phyloP scores from a whole-genome alignment of 2,329 filamentous ascomycete genomes.

The Monilinia fructigena region DNA sequence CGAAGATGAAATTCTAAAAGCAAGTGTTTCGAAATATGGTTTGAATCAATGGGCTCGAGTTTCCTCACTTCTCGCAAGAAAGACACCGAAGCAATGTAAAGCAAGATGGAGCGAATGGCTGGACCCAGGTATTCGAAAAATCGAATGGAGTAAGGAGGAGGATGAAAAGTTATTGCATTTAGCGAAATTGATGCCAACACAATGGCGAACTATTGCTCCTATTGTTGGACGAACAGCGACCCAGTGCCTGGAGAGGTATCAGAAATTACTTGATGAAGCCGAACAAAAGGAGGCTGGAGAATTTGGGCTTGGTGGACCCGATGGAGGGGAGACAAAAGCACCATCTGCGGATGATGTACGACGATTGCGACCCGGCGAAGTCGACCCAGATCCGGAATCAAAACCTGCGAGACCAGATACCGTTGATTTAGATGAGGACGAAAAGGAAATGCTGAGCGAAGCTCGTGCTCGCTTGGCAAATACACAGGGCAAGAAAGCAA shows the following conservation, averaged over 20 bases:
- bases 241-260: slow-evolving; percentile 94
- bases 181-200: slow-evolving; percentile 97
- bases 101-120: slow-evolving; percentile 98
- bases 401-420: slow-evolving; percentile 95
- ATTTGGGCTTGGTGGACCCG: slow-evolving; percentile 78
- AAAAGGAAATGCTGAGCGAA: slow-evolving; percentile 99
- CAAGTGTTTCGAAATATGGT: slow-evolving; percentile 86
- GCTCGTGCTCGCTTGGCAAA: slow-evolving; percentile 94
- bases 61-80: slow-evolving; percentile 92
- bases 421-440: slow-evolving; percentile 96
- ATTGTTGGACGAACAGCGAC: slow-evolving; percentile 96
- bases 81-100: slow-evolving; percentile 99
- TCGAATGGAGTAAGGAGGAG: slow-evolving; percentile 98
- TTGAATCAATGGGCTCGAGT: slow-evolving; percentile 98
- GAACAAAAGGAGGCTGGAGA: slow-evolving; percentile 82
- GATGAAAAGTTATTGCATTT: slow-evolving; percentile 96
- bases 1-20: slow-evolving; percentile 92
- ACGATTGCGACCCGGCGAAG: slow-evolving; percentile 82
- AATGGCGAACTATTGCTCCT: slow-evolving; percentile 97
- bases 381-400: slow-evolving; percentile 95
- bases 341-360: slow-evolving; percentile 92
- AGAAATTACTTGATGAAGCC: slow-evolving; percentile 93
- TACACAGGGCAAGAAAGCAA: slow-evolving; percentile 98
- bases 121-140: slow-evolving; percentile 95
- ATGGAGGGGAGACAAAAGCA: slow-evolving; percentile 81